Percentiles rank a stretch among this genome's conserved stretches.
phyloP scores from a whole-genome alignment of 352 stramenopile species.

The Globisporangium echinulatum region DNA sequence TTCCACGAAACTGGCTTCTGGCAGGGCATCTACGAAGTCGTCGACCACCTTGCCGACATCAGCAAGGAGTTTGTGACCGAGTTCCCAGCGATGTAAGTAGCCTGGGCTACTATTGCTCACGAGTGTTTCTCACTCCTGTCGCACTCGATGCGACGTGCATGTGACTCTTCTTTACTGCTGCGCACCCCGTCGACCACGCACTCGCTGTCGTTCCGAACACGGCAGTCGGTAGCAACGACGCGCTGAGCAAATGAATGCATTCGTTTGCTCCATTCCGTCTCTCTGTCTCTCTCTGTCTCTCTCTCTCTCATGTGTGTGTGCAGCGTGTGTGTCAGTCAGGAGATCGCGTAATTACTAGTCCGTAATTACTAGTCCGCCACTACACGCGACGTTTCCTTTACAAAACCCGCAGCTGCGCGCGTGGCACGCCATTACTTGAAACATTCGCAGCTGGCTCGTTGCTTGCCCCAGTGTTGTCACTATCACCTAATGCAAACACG shows the following conservation, averaged over 20 bases:
- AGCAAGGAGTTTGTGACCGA: conserved; percentile 94
- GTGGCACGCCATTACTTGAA: conserved; percentile 31
- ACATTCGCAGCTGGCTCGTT: conserved; percentile 11
- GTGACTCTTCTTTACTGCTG: too few relatives aligned
- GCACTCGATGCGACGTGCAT: too few relatives aligned
- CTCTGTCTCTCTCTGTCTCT: neutral
- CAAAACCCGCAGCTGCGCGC: conserved; percentile 26
- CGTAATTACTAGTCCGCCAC: too few relatives aligned
- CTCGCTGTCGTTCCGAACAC: too few relatives aligned
- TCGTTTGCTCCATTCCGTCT: too few relatives aligned
- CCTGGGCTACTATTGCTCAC: too few relatives aligned
- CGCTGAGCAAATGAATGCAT: too few relatives aligned
- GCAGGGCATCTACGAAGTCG: conserved; percentile 91
- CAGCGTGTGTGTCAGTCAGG: conserved; percentile 1
- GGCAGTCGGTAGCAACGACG: too few relatives aligned
- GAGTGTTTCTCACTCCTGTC: too few relatives aligned
- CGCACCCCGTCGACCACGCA: too few relatives aligned
- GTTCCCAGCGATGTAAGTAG: conserved; percentile 96
- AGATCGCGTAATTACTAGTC: too few relatives aligned
- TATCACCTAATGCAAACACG: conserved; percentile 27
- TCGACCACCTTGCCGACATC: conserved; percentile 90
- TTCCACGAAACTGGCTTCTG: conserved; percentile 96
- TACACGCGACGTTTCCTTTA: too few relatives aligned
- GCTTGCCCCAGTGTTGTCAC: neutral
- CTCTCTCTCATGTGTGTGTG: conserved; percentile 6